phyloP scores from a whole-genome alignment of 2,329 filamentous ascomycete species.

The Verticillium dahliae region DNA sequence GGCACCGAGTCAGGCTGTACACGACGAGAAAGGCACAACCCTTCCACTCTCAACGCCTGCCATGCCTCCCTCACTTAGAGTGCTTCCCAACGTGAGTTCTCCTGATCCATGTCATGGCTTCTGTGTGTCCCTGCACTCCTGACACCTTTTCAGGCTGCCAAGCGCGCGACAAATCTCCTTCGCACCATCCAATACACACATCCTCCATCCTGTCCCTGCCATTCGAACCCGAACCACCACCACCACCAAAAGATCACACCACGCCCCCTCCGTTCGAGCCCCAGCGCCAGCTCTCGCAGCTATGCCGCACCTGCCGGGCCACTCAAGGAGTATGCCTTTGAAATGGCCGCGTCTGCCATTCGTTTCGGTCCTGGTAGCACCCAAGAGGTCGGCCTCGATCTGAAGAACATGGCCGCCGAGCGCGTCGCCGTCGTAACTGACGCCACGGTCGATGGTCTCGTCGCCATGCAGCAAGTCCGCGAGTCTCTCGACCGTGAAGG shows the following conservation, averaged over 20 bases:
- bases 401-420: slow-evolving; percentile 82
- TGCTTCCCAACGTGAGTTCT: slow-evolving; percentile 18
- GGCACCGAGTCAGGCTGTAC: background rate
- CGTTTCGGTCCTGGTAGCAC: slow-evolving; percentile 90
- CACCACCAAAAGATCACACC: slow-evolving; percentile 57
- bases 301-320: slow-evolving; percentile 67
- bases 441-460: slow-evolving; percentile 68
- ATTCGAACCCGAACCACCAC: slow-evolving; percentile 79
- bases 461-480: slow-evolving; percentile 84
- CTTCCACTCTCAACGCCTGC: background rate
- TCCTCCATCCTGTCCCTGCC: slow-evolving; percentile 84
- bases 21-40: no score
- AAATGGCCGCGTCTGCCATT: slow-evolving; percentile 95
- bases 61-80: slow-evolving; percentile 16
- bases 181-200: slow-evolving; percentile 88
- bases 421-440: slow-evolving; percentile 92
- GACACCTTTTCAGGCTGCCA: slow-evolving; percentile 39
- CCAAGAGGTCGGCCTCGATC: slow-evolving; percentile 96
- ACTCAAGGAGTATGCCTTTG: slow-evolving; percentile 94
- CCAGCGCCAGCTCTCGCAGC: slow-evolving; percentile 20
- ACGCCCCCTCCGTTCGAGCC: slow-evolving; percentile 23
- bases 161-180: slow-evolving; percentile 65
- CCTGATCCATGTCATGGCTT: background rate
- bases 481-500: slow-evolving; percentile 75
- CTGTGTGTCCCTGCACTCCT: background rate